Percentiles rank a stretch among this genome's conserved stretches.
phyloP scores from a whole-genome alignment of 768 basidiomycete genomes.

The Crassisporium funariophilum region DNA sequence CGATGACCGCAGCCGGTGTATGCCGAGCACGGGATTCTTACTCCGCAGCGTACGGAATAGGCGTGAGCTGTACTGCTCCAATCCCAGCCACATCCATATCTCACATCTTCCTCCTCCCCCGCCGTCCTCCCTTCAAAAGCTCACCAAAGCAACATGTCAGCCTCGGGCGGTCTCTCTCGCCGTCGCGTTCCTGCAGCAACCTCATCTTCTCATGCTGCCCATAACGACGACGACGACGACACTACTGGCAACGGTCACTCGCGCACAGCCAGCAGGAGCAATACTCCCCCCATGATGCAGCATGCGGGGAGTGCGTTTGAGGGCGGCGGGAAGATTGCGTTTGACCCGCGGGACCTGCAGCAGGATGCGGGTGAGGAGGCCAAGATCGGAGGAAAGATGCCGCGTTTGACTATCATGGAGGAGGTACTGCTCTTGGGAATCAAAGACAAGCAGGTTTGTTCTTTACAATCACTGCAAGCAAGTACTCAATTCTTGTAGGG shows the following conservation, averaged over 20 bases:
- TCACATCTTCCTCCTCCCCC: too few relatives aligned
- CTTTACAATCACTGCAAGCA: not conserved
- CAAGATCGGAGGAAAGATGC: constrained; percentile 70
- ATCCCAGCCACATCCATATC: too few relatives aligned
- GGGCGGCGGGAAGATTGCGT: constrained; percentile 88
- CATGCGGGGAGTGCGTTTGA: constrained; percentile 86
- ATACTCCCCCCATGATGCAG: constrained; percentile 27
- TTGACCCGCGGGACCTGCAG: constrained; percentile 85
- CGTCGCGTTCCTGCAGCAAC: constrained; percentile 51
- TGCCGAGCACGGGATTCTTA: too few relatives aligned
- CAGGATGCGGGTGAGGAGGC: constrained; percentile 67
- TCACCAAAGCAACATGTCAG: too few relatives aligned
- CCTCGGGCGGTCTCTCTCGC: constrained; percentile 53
- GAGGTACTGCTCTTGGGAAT: constrained; percentile 92
- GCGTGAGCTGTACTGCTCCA: too few relatives aligned
- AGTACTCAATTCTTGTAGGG: constrained; percentile 43
- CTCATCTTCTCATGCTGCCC: constrained; percentile 36
- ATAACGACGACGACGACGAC: constrained; percentile 34
- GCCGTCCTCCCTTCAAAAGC: too few relatives aligned
- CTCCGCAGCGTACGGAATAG: too few relatives aligned
- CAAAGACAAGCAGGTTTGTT: constrained; percentile 90
- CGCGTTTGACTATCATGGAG: constrained; percentile 93
- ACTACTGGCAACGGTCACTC: constrained; percentile 17
- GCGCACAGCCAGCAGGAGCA: constrained; percentile 23
- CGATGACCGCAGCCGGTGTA: too few relatives aligned